Base-by-base conservation (phyloP, 176 grass and related monocot genomes). In the Aegilops tauschii region DNA sequence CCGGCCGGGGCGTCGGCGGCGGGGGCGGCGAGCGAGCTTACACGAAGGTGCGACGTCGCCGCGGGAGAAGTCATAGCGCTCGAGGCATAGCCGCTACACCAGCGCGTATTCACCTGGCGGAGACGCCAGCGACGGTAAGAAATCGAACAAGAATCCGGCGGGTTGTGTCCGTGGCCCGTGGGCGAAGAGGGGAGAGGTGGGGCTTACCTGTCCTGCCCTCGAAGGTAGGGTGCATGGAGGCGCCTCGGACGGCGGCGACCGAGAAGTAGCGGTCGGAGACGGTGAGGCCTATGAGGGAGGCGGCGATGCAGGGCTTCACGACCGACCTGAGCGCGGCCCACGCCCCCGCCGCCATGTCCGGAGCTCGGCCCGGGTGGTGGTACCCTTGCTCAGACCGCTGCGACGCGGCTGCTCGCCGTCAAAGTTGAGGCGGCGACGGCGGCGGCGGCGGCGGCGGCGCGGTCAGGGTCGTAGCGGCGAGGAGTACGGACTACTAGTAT, bases 161-260 rank as follows among this genome's bases (percentile, higher is more conserved):
- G 36, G 34, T 14, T 49, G 45, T 49, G 45, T 14, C 45, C 45
- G 45, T 49, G 45, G 45, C 45, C 12, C 45, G 45, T 49, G 12
- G 45, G 45, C 12, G 45, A 14, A 49, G 45, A 49, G 12, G 7
- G 10, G 29, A 2, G 12, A 52, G 45, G n/a, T 23, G 40, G 14
- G 2, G 68, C 29, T 70, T 88, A 90, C 87, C 34, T 90, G 18
- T 40, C 6, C 40, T 18, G 77, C 54, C 37, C 27, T 85, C 47
- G 65, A 95, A 90, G 71, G 92, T 98, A 40, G 96, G 96, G 59
- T 86, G 23, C 96, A 98, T 98, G 65, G 93, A 98, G 79, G 21
- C 20, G 79, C 93, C 96, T 5, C 66, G 35, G 39, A 98, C 49
- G 72, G 88, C 6, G 80, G 79, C 6, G 25, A 92, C 0, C n/a